Percentiles rank a stretch among this genome's conserved stretches.
phyloP scores from a whole-genome alignment of 2,329 filamentous ascomycete species.

The Arachnomyces sp. region DNA sequence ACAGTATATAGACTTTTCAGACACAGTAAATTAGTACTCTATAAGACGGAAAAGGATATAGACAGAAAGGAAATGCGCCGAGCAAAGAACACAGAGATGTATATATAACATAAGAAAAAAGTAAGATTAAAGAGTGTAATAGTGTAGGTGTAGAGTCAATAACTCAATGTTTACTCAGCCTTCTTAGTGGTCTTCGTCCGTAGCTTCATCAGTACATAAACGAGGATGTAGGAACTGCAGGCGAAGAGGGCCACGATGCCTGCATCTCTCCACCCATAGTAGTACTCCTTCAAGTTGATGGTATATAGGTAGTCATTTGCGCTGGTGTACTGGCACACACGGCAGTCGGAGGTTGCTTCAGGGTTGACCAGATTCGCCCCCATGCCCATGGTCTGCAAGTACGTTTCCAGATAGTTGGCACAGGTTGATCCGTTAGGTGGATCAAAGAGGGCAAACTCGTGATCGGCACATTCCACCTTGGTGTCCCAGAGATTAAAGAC shows the following conservation, averaged over 20 bases:
- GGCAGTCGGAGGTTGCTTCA: conserved; percentile 47
- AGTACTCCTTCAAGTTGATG: conserved; percentile 54
- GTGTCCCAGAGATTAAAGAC: conserved; percentile 45
- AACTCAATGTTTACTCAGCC: conserved; percentile 18
- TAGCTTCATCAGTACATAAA: conserved; percentile 36
- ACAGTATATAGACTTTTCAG: no score
- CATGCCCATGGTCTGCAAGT: conserved; percentile 40
- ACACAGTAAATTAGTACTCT: no score
- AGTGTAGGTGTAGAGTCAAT: no score
- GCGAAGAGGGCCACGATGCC: conserved; percentile 53
- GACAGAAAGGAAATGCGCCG: no score
- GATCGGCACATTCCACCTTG: conserved; percentile 39
- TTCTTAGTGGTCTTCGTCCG: conserved; percentile 32
- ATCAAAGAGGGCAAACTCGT: conserved; percentile 44
- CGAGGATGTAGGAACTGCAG: conserved; percentile 46
- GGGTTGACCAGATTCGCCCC: conserved; percentile 53
- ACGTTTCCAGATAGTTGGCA: conserved; percentile 48
- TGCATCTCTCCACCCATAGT: conserved; percentile 60
- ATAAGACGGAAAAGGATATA: no score
- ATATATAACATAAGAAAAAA: no score
- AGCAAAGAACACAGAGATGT: no score
- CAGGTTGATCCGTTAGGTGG: conserved; percentile 45
- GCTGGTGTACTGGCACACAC: conserved; percentile 53
- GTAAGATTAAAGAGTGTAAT: no score
- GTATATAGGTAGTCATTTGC: conserved; percentile 55